Evolutionary conservation across 257 asterid genomes (phyloP).

Genomic region (Solanum lignicaule): DNA sequence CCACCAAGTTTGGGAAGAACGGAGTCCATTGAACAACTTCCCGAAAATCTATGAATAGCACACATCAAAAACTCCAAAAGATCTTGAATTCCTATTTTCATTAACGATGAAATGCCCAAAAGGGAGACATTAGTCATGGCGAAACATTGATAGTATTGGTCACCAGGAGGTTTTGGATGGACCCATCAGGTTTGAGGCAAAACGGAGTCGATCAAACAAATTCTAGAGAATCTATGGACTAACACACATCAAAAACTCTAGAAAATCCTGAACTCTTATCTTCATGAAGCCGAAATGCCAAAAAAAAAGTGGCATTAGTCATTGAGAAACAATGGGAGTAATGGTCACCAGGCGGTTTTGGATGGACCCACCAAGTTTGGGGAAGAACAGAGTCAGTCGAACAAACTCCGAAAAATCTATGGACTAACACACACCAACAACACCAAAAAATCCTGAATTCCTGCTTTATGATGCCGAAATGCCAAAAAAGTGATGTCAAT

Average conservation of each 20-base stretch:
- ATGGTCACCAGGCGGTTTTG: background rate
- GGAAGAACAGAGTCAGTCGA: background rate
- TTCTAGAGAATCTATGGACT: background rate
- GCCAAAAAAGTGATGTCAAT: background rate
- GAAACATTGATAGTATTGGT: background rate
- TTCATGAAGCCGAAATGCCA: background rate
- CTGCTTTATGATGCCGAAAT: background rate
- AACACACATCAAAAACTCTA: background rate
- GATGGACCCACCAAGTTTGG: background rate
- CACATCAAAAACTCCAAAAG: background rate
- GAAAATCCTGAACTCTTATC: background rate
- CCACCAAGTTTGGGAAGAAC: background rate
- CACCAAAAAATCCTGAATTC: background rate
- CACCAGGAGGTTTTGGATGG: background rate
- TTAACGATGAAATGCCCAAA: background rate
- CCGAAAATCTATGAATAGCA: background rate
- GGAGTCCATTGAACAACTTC: background rate
- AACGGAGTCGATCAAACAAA: background rate
- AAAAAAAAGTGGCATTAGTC: background rate
- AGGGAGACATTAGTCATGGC: background rate
- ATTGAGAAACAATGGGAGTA: background rate
- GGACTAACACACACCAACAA: background rate
- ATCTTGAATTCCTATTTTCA: background rate
- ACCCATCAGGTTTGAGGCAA: background rate
- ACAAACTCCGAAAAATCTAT: background rate